Percentiles rank a stretch among this genome's conserved stretches.
phyloP scores from a whole-genome alignment of 2,329 filamentous ascomycete species.

The Albifimbria verrucaria region DNA sequence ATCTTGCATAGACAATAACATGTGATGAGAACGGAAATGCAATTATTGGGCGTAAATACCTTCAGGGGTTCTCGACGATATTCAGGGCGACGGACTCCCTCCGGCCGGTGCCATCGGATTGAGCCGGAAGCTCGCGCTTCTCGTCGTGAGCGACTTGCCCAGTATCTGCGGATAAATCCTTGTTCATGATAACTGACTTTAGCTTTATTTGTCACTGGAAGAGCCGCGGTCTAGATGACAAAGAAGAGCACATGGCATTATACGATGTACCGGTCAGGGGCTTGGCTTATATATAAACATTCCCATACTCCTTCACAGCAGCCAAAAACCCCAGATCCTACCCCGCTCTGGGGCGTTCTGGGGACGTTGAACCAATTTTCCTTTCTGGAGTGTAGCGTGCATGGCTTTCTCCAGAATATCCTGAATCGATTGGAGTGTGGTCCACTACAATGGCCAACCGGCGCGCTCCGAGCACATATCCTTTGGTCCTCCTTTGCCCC shows the following conservation, averaged over 20 bases:
- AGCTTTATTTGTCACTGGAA: neutral
- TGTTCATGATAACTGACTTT: slow-evolving; percentile 6
- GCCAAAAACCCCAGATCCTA: neutral
- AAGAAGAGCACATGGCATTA: neutral
- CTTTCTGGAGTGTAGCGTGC: too few relatives aligned
- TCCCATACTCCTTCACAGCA: neutral
- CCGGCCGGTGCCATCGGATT: slow-evolving; percentile 5
- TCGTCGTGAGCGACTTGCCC: slow-evolving; percentile 8
- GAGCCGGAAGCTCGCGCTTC: neutral
- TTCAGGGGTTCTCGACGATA: slow-evolving; percentile 28
- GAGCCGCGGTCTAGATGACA: neutral
- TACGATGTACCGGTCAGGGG: neutral
- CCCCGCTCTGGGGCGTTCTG: too few relatives aligned
- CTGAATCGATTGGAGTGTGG: too few relatives aligned
- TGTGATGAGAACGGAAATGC: too few relatives aligned
- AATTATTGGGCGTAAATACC: slow-evolving; percentile 13
- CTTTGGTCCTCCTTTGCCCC: neutral
- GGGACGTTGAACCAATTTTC: neutral
- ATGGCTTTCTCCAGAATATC: too few relatives aligned
- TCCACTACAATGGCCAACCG: too few relatives aligned
- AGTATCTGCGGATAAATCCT: slow-evolving; percentile 2
- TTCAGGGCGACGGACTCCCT: slow-evolving; percentile 24
- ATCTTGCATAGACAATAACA: too few relatives aligned
- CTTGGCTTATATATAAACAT: neutral
- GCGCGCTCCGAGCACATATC: neutral